phyloP scores from a whole-genome alignment of 1,284 basidiomycete genomes.

The Cryptococcus sp. region DNA sequence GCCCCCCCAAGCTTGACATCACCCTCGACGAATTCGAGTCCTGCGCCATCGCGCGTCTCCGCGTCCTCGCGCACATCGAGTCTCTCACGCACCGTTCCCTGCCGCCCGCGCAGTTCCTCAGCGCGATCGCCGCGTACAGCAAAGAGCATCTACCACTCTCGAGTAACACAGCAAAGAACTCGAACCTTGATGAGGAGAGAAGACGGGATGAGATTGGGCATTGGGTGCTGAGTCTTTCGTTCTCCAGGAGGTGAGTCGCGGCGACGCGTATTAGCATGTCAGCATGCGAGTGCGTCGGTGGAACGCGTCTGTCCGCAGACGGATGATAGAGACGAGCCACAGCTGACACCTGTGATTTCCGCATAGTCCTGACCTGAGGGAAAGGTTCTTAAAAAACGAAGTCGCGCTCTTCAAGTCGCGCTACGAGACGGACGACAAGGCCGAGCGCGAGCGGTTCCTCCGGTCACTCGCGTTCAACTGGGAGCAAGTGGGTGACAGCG shows the following conservation, averaged over 20 bases:
- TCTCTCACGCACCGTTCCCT: conserved; percentile 57
- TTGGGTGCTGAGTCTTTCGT: conserved; percentile 90
- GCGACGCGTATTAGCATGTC: neutral
- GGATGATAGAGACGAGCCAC: neutral
- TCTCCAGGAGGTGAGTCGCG: conserved; percentile 84
- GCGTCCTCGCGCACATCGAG: conserved; percentile 90
- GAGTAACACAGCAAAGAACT: conserved; percentile 57
- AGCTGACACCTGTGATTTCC: neutral
- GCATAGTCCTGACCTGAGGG: conserved; percentile 81
- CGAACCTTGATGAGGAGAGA: conserved; percentile 64
- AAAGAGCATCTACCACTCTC: conserved; percentile 57
- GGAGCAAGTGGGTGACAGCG: conserved; percentile 62
- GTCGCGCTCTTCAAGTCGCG: conserved; percentile 77
- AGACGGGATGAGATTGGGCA: conserved; percentile 87
- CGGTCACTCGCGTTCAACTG: conserved; percentile 74
- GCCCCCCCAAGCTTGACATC: conserved; percentile 82
- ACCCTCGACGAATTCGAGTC: conserved; percentile 96
- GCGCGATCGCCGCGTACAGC: conserved; percentile 35
- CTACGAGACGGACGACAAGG: conserved; percentile 66
- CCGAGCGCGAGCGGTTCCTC: conserved; percentile 70
- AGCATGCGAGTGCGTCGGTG: too few species aligned
- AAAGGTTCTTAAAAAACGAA: conserved; percentile 88
- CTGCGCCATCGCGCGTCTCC: conserved; percentile 80
- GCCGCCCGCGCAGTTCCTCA: conserved; percentile 37
- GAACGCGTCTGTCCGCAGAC: neutral